These are phyloP conservation scores for Echeveria elegans DNA, from an alignment of 164 flowering plant genomes.

Conservation along the genomic window DNA sequence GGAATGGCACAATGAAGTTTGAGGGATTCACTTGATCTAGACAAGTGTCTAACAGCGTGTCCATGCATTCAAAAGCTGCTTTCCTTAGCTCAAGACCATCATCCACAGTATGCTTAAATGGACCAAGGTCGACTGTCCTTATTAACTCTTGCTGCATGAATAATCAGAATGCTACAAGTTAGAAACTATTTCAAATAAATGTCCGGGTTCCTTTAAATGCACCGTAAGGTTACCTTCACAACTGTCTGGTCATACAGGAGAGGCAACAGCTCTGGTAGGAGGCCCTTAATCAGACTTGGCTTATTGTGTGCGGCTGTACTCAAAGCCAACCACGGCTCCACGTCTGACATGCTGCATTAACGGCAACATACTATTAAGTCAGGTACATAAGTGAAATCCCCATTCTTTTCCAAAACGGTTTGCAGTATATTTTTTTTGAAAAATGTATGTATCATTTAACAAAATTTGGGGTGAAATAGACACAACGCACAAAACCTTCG, in stretches of 20 bases:
- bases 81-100: slow-evolving; percentile 98
- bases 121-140: slow-evolving; percentile 97
- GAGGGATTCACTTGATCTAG: slow-evolving; percentile 99
- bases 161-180: not conserved
- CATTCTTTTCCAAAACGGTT: too few relatives aligned
- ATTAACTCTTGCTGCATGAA: slow-evolving; percentile 84
- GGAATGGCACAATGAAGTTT: slow-evolving; percentile 90
- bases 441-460: too few relatives aligned
- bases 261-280: slow-evolving; percentile 85
- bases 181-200: not conserved
- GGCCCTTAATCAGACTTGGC: slow-evolving; percentile 88
- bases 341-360: slow-evolving; percentile 90
- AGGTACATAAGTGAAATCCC: too few relatives aligned
- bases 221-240: slow-evolving; percentile 58
- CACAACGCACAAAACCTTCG: too few relatives aligned
- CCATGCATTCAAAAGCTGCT: slow-evolving; percentile 99
- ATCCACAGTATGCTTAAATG: slow-evolving; percentile 96
- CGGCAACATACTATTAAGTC: not conserved
- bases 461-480: too few relatives aligned
- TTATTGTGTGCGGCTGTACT: slow-evolving; percentile 98
- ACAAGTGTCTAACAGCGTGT: slow-evolving; percentile 87
- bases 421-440: too few relatives aligned
- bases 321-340: slow-evolving; percentile 90
- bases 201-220: not conserved
- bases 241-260: slow-evolving; percentile 94